Conservation (phyloP, 2,329 filamentous ascomycete species). For the Fusarium sp. region DNA sequence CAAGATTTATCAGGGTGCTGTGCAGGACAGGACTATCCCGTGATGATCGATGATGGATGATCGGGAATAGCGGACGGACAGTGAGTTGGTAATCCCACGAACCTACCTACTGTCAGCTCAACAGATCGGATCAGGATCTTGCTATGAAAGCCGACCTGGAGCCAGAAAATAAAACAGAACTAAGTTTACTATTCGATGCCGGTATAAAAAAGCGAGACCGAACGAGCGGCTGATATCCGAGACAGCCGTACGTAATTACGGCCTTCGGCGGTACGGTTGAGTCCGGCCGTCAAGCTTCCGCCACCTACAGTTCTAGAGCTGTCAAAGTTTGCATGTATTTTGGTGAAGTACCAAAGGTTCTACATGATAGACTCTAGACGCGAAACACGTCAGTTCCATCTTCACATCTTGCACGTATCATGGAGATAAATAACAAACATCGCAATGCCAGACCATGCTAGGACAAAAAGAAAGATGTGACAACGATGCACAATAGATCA, state of each 20-base stretch:
- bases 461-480: not conserved
- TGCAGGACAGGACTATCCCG: constrained; percentile 15
- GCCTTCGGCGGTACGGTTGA: constrained; percentile 37
- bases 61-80: constrained; percentile 19
- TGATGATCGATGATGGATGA: constrained; percentile 15
- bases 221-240: constrained; percentile 36
- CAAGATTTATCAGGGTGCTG: constrained; percentile 6
- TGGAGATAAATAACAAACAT: not conserved
- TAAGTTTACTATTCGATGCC: constrained; percentile 10
- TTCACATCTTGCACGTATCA: not conserved
- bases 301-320: constrained; percentile 5
- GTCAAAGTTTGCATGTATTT: not conserved
- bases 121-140: constrained; percentile 22
- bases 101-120: no score
- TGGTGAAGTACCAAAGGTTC: not conserved
- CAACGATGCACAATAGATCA: constrained; percentile 37
- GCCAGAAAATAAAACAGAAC: constrained; percentile 8
- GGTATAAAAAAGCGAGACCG: constrained; percentile 6
- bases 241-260: constrained; percentile 49
- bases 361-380: not conserved
- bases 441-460: constrained; percentile 9
- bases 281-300: constrained; percentile 29
- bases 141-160: constrained; percentile 13
- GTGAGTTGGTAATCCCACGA: constrained; percentile 29
- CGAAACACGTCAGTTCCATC: constrained; percentile 8